Evolutionary conservation across 495 filamentous ascomycete genomes (phyloP), one percentile per base, ranked within the genome.

Genomic region (Penicillium coprophilum): DNA sequence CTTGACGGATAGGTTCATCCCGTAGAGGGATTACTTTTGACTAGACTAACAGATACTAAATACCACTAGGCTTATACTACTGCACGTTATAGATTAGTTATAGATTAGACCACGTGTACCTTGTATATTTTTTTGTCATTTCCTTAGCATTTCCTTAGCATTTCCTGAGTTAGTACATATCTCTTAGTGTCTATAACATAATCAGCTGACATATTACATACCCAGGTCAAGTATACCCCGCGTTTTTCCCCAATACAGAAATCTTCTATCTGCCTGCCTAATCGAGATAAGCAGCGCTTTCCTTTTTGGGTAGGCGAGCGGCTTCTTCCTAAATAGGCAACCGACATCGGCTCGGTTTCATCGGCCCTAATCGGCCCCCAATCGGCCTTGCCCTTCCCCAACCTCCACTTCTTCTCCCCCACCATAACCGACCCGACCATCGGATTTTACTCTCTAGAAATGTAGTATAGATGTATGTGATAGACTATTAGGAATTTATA

Each of bases 381-480:
- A n/a, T 38, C 34, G 10, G 38, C 38, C 38, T 6, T 27, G 4
- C 1, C 6, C 38, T 9, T 34, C n/a, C 6, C 38, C 38, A 40
- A 27, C 24, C 24, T 27, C 24, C 24, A 27, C 24, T 27, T 27
- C 24, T 5, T 27, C 31, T 32, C 31, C 31, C 31, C 31, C 31
- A 11, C 31, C 23, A 24, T 10, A 45, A 45, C 43, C 43, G 43
- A 45, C 43, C 43, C 43, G 43, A 45, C 43, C 43, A 45, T 45
- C 43, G 43, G 43, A 27, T 27, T 15, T 3, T 41, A 4, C 19
- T 20, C 20, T 43, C n/a, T n/a, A n/a, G 19, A 1, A 10, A n/a
- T 24, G 40, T 11, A 15, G 20, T 43, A 7, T 6, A 43, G 20
- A 43, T 43, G 40, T 13, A 23, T 23, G 12, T 5, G 5, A 10